Evolutionary conservation across 148 eudicot species (phyloP), one percentile per base, ranked within the genome.

Genomic region (Chenopodium suecicum): DNA sequence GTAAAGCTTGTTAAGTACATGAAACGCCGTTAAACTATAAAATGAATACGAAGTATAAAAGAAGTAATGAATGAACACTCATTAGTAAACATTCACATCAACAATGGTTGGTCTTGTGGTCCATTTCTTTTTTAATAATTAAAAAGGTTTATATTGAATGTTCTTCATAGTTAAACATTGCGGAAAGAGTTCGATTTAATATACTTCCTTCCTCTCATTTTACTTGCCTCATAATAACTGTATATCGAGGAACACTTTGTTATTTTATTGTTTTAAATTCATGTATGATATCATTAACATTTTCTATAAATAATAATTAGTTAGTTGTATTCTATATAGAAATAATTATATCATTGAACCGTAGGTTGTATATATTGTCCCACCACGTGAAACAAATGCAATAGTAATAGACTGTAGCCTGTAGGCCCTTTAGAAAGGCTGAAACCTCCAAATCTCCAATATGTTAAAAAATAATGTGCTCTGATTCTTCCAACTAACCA

Each of bases 401-500:
- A 60, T 6, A 56, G 50, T 60, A 31, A 65, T 74, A 9, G n/a
- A 37, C 23, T 69, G 73, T 75, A 62, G 1, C 20, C 23, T 69
- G 73, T 75, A 62, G 80, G 74, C 12, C 73, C 80, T 68, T 78
- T 64, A 8, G 34, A 60, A 47, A 23, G 73, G 76, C 72, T 70
- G 27, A 77, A 65, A 71, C 20, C 22, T 48, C 41, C 41, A 78
- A 27, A 71, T 13, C 22, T 48, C 41, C 41, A 78, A 27, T 37
- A 48, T 64, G 62, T 77, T 60, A 6, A 73, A 72, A 10, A 46
- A 29, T 41, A 46, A 29, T 41, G 44, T 82, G 78, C 20, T 65
- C 29, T 52, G 67, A 37, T 83, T 72, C 66, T 68, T 17, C 32
- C 76, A 82, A 41, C 78, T 29, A 60, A 73, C 67, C 74, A 83